Percentiles rank a stretch among this genome's conserved stretches.
Conservation (phyloP, 2,329 filamentous ascomycete species). For the Fusarium sulawesiense region DNA sequence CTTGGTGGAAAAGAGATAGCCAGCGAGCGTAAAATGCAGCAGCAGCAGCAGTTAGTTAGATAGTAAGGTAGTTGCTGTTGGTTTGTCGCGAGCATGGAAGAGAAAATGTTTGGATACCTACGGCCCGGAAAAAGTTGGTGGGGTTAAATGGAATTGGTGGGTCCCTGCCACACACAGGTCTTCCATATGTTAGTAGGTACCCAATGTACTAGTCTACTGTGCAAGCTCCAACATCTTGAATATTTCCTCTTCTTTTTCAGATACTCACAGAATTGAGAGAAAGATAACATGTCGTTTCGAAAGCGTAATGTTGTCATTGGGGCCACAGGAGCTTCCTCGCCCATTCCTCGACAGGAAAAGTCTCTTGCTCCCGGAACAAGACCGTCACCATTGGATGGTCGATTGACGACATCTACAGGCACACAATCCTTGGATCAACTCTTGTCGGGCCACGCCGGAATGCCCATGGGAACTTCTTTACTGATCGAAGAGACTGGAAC, state of each 20-base stretch:
- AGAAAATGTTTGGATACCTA: constrained; percentile 41
- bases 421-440: constrained; percentile 86
- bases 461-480: constrained; percentile 83
- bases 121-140: constrained; percentile 39
- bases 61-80: constrained; percentile 3
- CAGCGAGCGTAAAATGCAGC: not conserved
- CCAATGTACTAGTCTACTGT: not conserved
- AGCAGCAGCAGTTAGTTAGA: not conserved
- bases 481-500: constrained; percentile 90
- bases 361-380: constrained; percentile 67
- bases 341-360: constrained; percentile 49
- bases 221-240: not conserved
- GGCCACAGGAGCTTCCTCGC: constrained; percentile 40
- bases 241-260: not conserved
- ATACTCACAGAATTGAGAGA: not conserved
- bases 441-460: constrained; percentile 85
- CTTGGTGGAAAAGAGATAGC: not conserved
- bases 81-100: constrained; percentile 15
- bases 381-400: constrained; percentile 89
- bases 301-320: constrained; percentile 67
- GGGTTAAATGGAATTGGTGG: constrained; percentile 26
- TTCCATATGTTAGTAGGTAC: not conserved
- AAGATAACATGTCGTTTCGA: constrained; percentile 64
- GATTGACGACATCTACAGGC: constrained; percentile 90
- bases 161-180: constrained; percentile 20